Base-by-base conservation (phyloP, 192 early-diverging fungal genomes). In the Backusella liffmaniae region DNA sequence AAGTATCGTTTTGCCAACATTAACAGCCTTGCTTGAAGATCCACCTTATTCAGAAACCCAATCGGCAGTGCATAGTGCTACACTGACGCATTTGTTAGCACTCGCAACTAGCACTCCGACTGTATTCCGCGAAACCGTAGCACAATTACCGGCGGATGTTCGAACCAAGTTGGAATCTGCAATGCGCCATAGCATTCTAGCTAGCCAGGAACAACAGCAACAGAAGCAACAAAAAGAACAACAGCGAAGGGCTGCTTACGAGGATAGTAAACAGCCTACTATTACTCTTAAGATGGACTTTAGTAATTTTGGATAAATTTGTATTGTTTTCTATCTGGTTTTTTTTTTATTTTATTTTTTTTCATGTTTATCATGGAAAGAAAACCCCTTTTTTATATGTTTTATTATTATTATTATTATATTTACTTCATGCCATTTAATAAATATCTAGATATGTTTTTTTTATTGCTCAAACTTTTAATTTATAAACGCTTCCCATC, bases 151-250 rank as follows among this genome's bases (percentile, higher is more conserved):
- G 5, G 62, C 72, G 1, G 77, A 83, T 30, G 72, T 79, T n/a
- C 76, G 87, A 26, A 77, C 79, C 1, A 82, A 88, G 75, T 73
- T 90, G 8, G 88, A 90, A 76, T 76, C 80, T 29, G 75, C 83
- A 29, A 81, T 90, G 5, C 78, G 88, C 42, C 80, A 83, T 59
- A 84, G 78, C 39, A 84, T 90, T 13, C 35, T 83, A 44, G 46
- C 79, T 35, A 76, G 80, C 6, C 86, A 88, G 44, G 76, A 84
- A 46, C 75, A 80, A 37, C 84, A 85, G 18, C 75, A 82, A 66
- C 65, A 79, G 67, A 78, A 80, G 8, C 80, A 79, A 39, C 59
- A 69, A 26, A 77, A 80, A 70, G 77, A 79, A 59, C 77, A 68
- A 0, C 78, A 88, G 53, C 73, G 36, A 59, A 75, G 46, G 34